A percentile compares a stretch with the other conserved stretches of the same genome.
These are phyloP conservation scores for Pochonia chlamydosporia DNA, from an alignment of 2,329 filamentous ascomycete genomes.

Conservation along the genomic window DNA sequence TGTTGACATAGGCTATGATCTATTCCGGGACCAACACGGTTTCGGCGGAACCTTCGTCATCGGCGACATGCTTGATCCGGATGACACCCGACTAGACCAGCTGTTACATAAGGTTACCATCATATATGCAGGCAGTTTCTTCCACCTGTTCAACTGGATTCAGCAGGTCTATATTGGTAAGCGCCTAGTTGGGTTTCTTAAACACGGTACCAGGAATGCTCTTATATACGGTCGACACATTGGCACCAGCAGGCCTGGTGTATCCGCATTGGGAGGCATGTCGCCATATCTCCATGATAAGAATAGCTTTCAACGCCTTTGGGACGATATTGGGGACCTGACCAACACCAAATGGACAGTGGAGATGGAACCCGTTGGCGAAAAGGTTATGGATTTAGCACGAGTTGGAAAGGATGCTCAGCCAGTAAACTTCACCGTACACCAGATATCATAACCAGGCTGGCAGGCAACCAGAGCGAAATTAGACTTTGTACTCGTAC, in stretches of 20 bases:
- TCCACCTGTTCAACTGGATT: conserved; percentile 43
- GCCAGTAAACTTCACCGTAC: conserved; percentile 28
- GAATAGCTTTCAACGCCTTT: conserved; percentile 44
- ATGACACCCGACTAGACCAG: conserved; percentile 26
- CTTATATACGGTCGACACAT: conserved; percentile 48
- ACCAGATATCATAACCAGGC: conserved; percentile 21
- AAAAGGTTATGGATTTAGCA: conserved; percentile 17
- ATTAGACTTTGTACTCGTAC: too few relatives aligned
- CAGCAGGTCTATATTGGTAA: conserved; percentile 39
- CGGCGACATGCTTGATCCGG: conserved; percentile 42
- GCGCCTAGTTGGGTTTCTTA: conserved; percentile 39
- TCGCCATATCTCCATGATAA: conserved; percentile 42
- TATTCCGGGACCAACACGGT: conserved; percentile 53
- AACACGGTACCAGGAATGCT: conserved; percentile 35
- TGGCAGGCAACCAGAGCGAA: too few relatives aligned
- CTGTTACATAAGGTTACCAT: conserved; percentile 38
- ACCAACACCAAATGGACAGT: conserved; percentile 46
- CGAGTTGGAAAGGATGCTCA: conserved; percentile 19
- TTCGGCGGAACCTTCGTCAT: conserved; percentile 43
- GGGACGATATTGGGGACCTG: conserved; percentile 44
- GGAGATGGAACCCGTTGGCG: conserved; percentile 28
- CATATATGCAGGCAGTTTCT: conserved; percentile 44
- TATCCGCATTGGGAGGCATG: conserved; percentile 13
- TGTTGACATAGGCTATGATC: conserved; percentile 53
- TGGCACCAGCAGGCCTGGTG: conserved; percentile 27